Conservation (phyloP, 139 green algal species). For the Tetraselmis striata region DNA sequence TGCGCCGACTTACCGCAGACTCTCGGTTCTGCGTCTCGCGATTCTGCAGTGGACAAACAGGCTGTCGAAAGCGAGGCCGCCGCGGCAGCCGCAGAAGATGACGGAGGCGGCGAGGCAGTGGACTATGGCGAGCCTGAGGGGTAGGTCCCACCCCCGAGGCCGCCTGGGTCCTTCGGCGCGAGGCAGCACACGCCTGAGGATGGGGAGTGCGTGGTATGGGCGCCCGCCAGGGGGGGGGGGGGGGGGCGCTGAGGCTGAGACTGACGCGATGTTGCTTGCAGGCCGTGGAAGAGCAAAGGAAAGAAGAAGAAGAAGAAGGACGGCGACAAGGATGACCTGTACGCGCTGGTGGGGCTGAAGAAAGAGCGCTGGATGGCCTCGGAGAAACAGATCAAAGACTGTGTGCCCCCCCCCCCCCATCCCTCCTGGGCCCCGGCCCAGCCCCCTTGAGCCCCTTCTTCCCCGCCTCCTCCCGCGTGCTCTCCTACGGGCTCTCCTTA, state of each 20-base stretch:
- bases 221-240: background rate
- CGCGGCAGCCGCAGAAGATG: background rate
- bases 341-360: slow-evolving; percentile 76
- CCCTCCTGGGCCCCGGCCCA: background rate
- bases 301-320: slow-evolving; percentile 63
- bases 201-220: background rate
- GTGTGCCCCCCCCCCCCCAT: slow-evolving; percentile 17
- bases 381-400: slow-evolving; percentile 65
- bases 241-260: background rate
- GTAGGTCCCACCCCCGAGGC: no score
- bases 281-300: slow-evolving; percentile 52
- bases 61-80: background rate
- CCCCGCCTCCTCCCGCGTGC: no score
- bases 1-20: no score
- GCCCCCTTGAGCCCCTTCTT: background rate
- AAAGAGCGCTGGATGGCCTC: slow-evolving; percentile 79
- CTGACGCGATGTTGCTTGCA: background rate
- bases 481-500: no score
- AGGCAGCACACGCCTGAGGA: no score
- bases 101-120: background rate
- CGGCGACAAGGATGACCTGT: slow-evolving; percentile 59
- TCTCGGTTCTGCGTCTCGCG: no score
- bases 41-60: background rate
- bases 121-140: background rate
- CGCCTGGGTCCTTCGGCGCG: no score